phyloP scores from a whole-genome alignment of 2,329 filamentous ascomycete genomes.

The Emmonsiellopsis sp. region DNA sequence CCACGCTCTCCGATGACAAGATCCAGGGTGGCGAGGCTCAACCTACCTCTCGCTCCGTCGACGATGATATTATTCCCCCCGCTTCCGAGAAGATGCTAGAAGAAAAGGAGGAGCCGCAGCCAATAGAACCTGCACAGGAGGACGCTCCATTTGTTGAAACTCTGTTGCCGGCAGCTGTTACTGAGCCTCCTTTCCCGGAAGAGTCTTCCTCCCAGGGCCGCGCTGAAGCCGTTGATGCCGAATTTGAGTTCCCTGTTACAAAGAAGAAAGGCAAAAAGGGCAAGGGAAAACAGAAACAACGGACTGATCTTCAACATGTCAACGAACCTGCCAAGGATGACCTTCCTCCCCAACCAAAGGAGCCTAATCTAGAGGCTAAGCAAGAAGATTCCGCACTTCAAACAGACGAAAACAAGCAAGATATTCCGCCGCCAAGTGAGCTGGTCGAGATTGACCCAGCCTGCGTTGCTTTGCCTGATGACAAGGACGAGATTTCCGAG shows the following conservation, averaged over 20 bases:
- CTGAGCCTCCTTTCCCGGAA: neutral
- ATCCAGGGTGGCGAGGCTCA: neutral
- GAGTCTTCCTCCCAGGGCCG: neutral
- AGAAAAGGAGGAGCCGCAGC: neutral
- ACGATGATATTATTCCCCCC: neutral
- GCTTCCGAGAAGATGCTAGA: neutral
- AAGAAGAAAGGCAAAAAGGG: slow-evolving; percentile 4
- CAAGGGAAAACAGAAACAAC: slow-evolving; percentile 1
- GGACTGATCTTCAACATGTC: neutral
- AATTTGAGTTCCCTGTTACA: neutral
- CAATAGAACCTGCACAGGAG: neutral
- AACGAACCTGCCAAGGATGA: neutral
- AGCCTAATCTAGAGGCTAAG: slow-evolving; percentile 8
- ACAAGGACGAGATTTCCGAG: slow-evolving; percentile 1
- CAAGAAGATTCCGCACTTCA: slow-evolving; percentile 5
- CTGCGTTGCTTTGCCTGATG: neutral
- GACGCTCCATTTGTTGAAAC: neutral
- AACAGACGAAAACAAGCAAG: neutral
- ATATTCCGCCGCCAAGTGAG: neutral
- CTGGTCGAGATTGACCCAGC: neutral
- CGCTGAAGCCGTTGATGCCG: neutral
- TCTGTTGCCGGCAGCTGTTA: neutral
- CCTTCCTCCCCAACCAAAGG: slow-evolving; percentile 7
- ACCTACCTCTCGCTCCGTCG: neutral
- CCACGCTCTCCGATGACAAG: neutral